A percentile compares a stretch with the other conserved stretches of the same genome.
Conservation (phyloP, 306 rosid genomes). For the Quercus robur region DNA sequence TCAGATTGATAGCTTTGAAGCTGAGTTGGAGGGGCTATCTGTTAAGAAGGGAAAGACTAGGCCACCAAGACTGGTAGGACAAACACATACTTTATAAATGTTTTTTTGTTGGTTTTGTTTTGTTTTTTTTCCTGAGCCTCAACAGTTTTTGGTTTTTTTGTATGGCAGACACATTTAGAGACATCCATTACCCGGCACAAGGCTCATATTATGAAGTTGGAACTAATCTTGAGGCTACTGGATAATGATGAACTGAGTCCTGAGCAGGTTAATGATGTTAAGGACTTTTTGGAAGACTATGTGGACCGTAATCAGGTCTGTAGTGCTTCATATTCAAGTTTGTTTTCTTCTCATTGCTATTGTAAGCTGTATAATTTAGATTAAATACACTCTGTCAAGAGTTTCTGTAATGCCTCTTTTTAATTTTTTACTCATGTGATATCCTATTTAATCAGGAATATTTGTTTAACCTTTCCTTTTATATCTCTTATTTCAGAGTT, state of each 20-base stretch:
- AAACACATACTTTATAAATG: constrained; percentile 5
- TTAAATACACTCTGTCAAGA: neutral
- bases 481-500: neutral
- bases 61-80: constrained; percentile 90
- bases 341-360: neutral
- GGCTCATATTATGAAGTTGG: constrained; percentile 97
- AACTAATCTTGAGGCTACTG: constrained; percentile 80
- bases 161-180: constrained; percentile 74
- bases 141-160: constrained; percentile 16
- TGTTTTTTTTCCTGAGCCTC: neutral
- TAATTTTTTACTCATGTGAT: neutral
- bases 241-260: constrained; percentile 97
- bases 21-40: constrained; percentile 90
- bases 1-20: constrained; percentile 95
- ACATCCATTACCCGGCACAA: constrained; percentile 90
- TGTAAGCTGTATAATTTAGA: neutral
- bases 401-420: constrained; percentile 10
- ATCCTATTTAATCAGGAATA: neutral
- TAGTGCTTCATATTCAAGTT: constrained; percentile 15
- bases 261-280: constrained; percentile 94
- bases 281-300: constrained; percentile 92
- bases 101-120: neutral
- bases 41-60: constrained; percentile 88
- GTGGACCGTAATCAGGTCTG: constrained; percentile 95
- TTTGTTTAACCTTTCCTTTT: neutral